A percentile compares a stretch with the other conserved stretches of the same genome.
Evolutionary conservation across 2,329 filamentous ascomycete species (phyloP).

Genomic region (Penicillium rolfsii): DNA sequence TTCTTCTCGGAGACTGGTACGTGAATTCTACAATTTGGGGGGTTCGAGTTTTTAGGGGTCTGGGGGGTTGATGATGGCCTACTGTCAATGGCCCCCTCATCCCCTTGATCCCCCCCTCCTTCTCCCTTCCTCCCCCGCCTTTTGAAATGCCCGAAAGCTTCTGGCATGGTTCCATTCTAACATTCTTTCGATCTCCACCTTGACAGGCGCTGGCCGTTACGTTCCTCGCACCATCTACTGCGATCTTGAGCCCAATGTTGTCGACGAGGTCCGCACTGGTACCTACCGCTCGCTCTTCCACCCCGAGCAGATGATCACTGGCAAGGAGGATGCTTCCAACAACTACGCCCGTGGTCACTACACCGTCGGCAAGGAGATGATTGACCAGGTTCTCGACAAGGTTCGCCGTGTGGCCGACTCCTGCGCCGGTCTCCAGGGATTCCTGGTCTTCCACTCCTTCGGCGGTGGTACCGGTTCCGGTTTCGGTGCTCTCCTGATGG

Average conservation of each 20-base stretch:
- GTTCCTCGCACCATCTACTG: constrained; percentile 98
- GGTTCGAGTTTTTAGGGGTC: constrained; percentile 16
- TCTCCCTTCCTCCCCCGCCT: constrained; percentile 8
- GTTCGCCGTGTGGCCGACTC: constrained; percentile 96
- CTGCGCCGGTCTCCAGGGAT: constrained; percentile 96
- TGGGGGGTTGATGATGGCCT: not conserved
- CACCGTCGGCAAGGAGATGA: constrained; percentile 99
- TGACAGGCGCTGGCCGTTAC: constrained; percentile 91
- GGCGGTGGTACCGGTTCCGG: constrained; percentile 98
- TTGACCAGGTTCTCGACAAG: constrained; percentile 97
- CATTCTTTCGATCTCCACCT: constrained; percentile 23
- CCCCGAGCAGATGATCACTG: constrained; percentile 99
- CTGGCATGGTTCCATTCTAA: constrained; percentile 18
- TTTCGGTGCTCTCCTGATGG: constrained; percentile 97
- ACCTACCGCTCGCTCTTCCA: constrained; percentile 96
- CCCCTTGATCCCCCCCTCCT: not conserved
- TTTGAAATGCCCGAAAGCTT: constrained; percentile 5
- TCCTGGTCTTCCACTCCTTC: constrained; percentile 99
- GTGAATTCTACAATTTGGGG: constrained; percentile 35
- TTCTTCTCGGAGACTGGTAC: constrained; percentile 99
- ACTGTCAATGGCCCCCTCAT: not conserved
- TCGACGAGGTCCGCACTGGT: constrained; percentile 98
- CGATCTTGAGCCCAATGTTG: constrained; percentile 99
- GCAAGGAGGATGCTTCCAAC: constrained; percentile 99
- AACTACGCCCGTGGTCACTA: constrained; percentile 99